Evolutionary conservation across 2,329 filamentous ascomycete species (phyloP).

Genomic region (Diaporthe amygdali): DNA sequence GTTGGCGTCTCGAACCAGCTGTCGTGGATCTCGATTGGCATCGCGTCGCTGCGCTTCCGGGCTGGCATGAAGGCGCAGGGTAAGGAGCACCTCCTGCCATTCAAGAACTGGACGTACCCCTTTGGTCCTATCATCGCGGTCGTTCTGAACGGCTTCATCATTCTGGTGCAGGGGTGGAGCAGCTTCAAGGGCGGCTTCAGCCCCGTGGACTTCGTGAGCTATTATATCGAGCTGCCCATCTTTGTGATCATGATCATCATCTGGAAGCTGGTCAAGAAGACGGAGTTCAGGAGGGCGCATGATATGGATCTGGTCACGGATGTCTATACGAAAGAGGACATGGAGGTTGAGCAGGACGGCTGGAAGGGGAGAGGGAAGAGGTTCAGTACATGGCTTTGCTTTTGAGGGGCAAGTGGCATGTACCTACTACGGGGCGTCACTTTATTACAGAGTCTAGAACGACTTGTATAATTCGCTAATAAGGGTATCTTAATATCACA

Average conservation of each 20-base stretch:
- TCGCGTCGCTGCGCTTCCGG: slow-evolving; percentile 71
- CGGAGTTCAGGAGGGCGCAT: slow-evolving; percentile 24
- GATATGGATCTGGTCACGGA: slow-evolving; percentile 33
- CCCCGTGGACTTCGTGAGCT: slow-evolving; percentile 65
- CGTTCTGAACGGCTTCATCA: slow-evolving; percentile 61
- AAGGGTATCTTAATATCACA: slow-evolving; percentile 10
- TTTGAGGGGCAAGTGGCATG: background rate
- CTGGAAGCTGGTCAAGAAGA: slow-evolving; percentile 52
- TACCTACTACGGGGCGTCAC: background rate
- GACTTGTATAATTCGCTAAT: background rate
- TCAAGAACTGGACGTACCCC: slow-evolving; percentile 72
- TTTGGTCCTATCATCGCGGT: slow-evolving; percentile 63
- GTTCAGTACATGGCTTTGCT: slow-evolving; percentile 18
- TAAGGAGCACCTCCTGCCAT: slow-evolving; percentile 66
- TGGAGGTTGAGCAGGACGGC: background rate
- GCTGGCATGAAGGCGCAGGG: slow-evolving; percentile 60
- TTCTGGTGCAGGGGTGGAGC: slow-evolving; percentile 68
- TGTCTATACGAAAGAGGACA: slow-evolving; percentile 27
- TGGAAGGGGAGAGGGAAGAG: slow-evolving; percentile 11
- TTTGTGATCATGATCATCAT: slow-evolving; percentile 59
- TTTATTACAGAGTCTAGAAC: background rate
- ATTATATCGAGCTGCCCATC: slow-evolving; percentile 66
- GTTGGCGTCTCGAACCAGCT: slow-evolving; percentile 73
- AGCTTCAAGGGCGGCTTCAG: slow-evolving; percentile 65
- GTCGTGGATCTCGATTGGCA: slow-evolving; percentile 68